These are phyloP conservation scores for Nigrospora sphaerica DNA, from an alignment of 2,329 filamentous ascomycete species.

Conservation along the genomic window DNA sequence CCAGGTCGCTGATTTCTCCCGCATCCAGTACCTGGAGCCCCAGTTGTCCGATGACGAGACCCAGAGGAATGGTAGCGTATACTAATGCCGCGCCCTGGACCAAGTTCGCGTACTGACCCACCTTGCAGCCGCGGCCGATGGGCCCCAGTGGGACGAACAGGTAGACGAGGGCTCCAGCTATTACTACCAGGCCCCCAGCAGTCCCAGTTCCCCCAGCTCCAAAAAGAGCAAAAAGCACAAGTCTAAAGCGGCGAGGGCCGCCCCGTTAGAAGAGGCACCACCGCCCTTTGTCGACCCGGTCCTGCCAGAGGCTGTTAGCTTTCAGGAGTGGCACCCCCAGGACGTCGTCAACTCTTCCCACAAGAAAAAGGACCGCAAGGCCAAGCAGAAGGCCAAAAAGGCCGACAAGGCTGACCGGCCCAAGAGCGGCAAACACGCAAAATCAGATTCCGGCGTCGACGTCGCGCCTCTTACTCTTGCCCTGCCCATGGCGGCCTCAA, in stretches of 20 bases:
- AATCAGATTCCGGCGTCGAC: not conserved
- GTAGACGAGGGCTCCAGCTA: constrained; percentile 2
- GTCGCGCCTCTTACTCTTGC: not conserved
- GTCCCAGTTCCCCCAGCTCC: not conserved
- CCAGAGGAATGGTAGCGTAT: constrained; percentile 4
- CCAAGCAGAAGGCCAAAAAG: constrained; percentile 7
- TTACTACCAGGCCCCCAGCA: too few species aligned
- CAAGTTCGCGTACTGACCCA: not conserved
- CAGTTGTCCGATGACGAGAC: constrained; percentile 4
- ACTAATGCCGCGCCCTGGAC: not conserved
- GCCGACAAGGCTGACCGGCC: constrained; percentile 3
- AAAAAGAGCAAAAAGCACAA: not conserved
- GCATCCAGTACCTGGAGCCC: constrained; percentile 4
- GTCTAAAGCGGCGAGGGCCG: not conserved
- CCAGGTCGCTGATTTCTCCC: constrained; percentile 9
- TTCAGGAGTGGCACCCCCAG: too few species aligned
- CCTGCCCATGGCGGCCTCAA: not conserved
- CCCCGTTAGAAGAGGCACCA: not conserved
- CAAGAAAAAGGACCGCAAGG: constrained; percentile 10
- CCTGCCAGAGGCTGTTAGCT: too few species aligned
- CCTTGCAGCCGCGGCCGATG: not conserved
- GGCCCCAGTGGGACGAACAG: not conserved
- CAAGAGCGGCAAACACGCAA: not conserved
- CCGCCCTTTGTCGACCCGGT: too few species aligned
- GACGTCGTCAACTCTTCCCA: too few species aligned